phyloP scores from a whole-genome alignment of 805 yeast species.

The Ascoidea tarda region DNA sequence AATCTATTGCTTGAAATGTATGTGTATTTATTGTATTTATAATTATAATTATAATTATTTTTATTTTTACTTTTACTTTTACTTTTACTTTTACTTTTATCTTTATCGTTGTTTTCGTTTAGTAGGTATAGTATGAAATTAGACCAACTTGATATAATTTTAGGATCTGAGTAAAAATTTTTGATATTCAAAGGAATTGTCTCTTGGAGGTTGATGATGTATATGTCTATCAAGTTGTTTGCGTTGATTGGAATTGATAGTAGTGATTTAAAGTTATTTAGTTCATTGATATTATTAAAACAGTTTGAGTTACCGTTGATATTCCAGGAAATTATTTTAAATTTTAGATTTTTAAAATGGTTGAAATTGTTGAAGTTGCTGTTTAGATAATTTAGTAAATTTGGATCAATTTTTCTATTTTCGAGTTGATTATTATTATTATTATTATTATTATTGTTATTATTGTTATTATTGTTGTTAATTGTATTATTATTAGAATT shows the following conservation, averaged over 20 bases:
- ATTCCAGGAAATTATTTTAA: conserved; percentile 26
- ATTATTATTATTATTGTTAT: too few species aligned
- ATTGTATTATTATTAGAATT: too few species aligned
- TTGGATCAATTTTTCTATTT: conserved; percentile 6
- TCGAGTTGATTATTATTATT: background rate
- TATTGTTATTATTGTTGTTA: too few species aligned
- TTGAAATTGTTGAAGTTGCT: conserved; percentile 5
- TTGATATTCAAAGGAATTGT: conserved; percentile 31
- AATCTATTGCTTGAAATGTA: conserved; percentile 31
- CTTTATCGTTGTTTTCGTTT: conserved; percentile 4
- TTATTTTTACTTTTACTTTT: background rate
- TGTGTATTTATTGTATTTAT: conserved; percentile 14
- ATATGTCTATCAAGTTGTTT: conserved; percentile 18
- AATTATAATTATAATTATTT: too few species aligned
- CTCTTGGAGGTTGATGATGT: conserved; percentile 34
- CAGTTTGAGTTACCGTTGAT: conserved; percentile 17
- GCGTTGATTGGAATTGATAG: conserved; percentile 6
- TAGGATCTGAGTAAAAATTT: conserved; percentile 20
- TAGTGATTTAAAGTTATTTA: conserved; percentile 10
- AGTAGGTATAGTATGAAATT: conserved; percentile 13
- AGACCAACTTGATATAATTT: conserved; percentile 21
- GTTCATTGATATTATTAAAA: conserved; percentile 5
- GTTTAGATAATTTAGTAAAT: conserved; percentile 8
- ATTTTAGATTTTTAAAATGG: conserved; percentile 8
- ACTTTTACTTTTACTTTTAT: background rate